Percentiles rank a stretch among this genome's conserved stretches.
Evolutionary conservation across 345 rosid species (phyloP).

Genomic region (Populus pruinosa): DNA sequence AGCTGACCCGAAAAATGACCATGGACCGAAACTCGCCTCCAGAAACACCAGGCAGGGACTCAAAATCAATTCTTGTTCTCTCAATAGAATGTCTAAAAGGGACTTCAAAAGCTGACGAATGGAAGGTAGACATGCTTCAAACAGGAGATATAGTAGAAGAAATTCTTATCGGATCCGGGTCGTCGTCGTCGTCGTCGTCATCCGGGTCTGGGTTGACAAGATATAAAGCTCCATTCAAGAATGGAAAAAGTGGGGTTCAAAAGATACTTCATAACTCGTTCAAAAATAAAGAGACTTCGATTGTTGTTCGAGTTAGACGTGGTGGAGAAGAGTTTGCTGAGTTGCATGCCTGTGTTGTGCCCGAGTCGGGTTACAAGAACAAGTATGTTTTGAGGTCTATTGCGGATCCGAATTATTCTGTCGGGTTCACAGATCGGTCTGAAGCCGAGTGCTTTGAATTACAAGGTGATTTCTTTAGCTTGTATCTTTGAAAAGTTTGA

Average conservation of each 20-base stretch:
- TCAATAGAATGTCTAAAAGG: constrained; percentile 91
- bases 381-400: constrained; percentile 81
- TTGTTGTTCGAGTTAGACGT: constrained; percentile 70
- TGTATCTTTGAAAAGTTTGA: background rate
- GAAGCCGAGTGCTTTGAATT: constrained; percentile 77
- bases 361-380: constrained; percentile 61
- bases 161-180: constrained; percentile 63
- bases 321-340: constrained; percentile 59
- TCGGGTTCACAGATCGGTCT: constrained; percentile 79
- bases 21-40: constrained; percentile 49
- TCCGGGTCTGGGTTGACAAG: constrained; percentile 28
- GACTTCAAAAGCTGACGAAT: constrained; percentile 83
- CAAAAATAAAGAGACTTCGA: constrained; percentile 74
- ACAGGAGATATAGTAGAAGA: constrained; percentile 98
- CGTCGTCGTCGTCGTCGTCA: constrained; percentile 7
- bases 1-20: constrained; percentile 23
- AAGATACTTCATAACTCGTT: constrained; percentile 65
- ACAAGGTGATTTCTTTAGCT: constrained; percentile 56
- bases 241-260: constrained; percentile 76
- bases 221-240: constrained; percentile 69
- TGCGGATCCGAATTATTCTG: constrained; percentile 82
- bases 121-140: constrained; percentile 96
- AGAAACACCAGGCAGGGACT: constrained; percentile 26
- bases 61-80: constrained; percentile 44
- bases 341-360: constrained; percentile 93